A percentile compares a stretch with the other conserved stretches of the same genome.
phyloP scores from a whole-genome alignment of 129 eudicot genomes.

The Arctium lappa region DNA sequence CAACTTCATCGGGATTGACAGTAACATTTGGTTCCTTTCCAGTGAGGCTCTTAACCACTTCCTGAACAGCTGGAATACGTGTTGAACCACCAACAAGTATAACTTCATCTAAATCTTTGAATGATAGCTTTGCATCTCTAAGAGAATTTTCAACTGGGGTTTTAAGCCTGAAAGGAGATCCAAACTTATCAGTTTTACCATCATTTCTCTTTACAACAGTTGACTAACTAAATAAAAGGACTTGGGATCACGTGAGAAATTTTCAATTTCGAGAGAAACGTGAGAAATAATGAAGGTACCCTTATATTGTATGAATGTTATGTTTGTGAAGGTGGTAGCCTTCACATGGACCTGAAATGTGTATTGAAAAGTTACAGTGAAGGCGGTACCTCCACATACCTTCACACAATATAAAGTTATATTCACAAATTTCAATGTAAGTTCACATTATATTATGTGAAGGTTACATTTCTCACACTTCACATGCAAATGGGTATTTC shows the following conservation, averaged over 20 bases:
- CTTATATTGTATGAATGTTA: too few species aligned
- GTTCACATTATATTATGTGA: neutral
- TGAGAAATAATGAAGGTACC: neutral
- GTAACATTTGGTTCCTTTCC: conserved; percentile 98
- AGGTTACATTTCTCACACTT: neutral
- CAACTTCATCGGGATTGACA: conserved; percentile 98
- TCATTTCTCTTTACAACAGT: neutral
- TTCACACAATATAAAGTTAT: too few species aligned
- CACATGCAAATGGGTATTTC: neutral
- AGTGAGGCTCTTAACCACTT: conserved; percentile 77
- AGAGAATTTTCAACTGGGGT: conserved; percentile 84
- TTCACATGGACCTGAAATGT: too few species aligned
- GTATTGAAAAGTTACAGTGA: too few species aligned
- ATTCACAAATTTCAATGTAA: neutral
- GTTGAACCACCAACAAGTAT: conserved; percentile 99
- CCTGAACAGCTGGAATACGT: conserved; percentile 98
- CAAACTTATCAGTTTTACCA: neutral
- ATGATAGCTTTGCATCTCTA: conserved; percentile 92
- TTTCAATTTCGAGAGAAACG: neutral
- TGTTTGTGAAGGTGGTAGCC: too few species aligned
- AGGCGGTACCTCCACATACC: too few species aligned
- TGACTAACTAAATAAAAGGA: neutral
- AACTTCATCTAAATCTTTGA: conserved; percentile 87
- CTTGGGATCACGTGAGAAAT: neutral
- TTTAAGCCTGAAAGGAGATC: conserved; percentile 51